Percentiles rank a stretch among this genome's conserved stretches.
phyloP scores from a whole-genome alignment of 352 stramenopile species.

The Globisporangium polare region DNA sequence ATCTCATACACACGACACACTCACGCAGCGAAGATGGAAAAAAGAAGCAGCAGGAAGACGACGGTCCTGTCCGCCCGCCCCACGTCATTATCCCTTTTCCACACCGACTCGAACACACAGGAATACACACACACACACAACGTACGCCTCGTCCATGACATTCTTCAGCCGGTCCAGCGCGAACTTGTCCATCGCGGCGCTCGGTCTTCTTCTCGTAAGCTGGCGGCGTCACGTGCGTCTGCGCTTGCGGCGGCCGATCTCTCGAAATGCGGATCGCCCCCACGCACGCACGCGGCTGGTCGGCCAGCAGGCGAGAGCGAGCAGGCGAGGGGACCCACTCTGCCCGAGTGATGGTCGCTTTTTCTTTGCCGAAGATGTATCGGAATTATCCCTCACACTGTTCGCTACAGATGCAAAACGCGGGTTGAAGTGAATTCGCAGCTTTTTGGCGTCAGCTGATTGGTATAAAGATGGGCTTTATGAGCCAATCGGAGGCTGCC shows the following conservation, averaged over 20 bases:
- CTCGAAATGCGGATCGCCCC: slow-evolving; percentile 9
- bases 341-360: background rate
- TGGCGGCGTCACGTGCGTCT: background rate
- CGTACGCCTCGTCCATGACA: slow-evolving; percentile 85
- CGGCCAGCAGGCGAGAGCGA: background rate
- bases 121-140: slow-evolving; percentile 15
- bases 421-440: background rate
- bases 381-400: background rate
- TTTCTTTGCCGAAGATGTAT: background rate
- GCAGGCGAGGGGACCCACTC: background rate
- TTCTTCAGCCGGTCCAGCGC: slow-evolving; percentile 86
- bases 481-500: background rate
- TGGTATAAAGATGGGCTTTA: background rate
- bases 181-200: slow-evolving; percentile 69
- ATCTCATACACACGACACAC: too few species aligned
- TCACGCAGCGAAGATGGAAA: too few species aligned
- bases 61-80: background rate
- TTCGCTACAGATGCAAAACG: background rate
- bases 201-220: slow-evolving; percentile 2
- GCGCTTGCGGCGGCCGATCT: background rate
- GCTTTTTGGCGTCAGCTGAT: background rate
- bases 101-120: too few species aligned
- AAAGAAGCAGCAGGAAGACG: background rate
- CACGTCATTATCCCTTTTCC: too few species aligned
- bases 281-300: too few species aligned